These are phyloP conservation scores for Dactylella cylindrospora DNA, from an alignment of 2,329 filamentous ascomycete species.

Conservation along the genomic window DNA sequence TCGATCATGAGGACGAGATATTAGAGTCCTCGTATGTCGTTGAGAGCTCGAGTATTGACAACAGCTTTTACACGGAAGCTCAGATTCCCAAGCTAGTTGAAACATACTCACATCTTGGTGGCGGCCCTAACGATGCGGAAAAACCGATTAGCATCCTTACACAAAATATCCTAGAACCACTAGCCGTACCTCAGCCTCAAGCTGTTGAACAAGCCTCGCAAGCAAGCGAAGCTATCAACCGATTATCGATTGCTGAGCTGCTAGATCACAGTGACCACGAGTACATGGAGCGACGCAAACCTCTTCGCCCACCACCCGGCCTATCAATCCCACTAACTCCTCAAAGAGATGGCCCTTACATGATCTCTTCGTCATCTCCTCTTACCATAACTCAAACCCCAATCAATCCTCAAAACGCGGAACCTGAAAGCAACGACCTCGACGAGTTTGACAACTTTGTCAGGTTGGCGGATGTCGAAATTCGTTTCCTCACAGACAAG, in stretches of 20 bases:
- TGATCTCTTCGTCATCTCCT: slow-evolving; percentile 4
- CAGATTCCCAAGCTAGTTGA: too few relatives aligned
- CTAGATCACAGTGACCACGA: slow-evolving; percentile 30
- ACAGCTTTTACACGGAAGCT: too few relatives aligned
- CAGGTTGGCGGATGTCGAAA: slow-evolving; percentile 16
- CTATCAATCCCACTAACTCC: slow-evolving; percentile 1
- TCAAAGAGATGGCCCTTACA: background rate
- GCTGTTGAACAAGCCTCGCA: too few relatives aligned
- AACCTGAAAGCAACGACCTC: background rate
- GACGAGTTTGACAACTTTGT: slow-evolving; percentile 18
- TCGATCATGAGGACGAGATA: too few relatives aligned
- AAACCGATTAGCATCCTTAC: too few relatives aligned
- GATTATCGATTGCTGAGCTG: slow-evolving; percentile 22
- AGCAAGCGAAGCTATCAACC: slow-evolving; percentile 5
- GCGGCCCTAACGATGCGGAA: too few relatives aligned
- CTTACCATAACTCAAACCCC: slow-evolving; percentile 23
- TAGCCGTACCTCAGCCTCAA: too few relatives aligned
- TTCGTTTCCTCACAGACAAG: slow-evolving; percentile 19
- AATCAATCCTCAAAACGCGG: slow-evolving; percentile 2
- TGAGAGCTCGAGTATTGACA: too few relatives aligned
- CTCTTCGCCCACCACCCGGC: background rate
- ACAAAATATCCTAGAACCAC: too few relatives aligned
- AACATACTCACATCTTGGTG: too few relatives aligned
- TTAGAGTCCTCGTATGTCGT: too few relatives aligned
- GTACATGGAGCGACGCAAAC: background rate